Evolutionary conservation across 495 filamentous ascomycete species (phyloP), one percentile per base, ranked within the genome.

Genomic region (Xylaria nigripes): DNA sequence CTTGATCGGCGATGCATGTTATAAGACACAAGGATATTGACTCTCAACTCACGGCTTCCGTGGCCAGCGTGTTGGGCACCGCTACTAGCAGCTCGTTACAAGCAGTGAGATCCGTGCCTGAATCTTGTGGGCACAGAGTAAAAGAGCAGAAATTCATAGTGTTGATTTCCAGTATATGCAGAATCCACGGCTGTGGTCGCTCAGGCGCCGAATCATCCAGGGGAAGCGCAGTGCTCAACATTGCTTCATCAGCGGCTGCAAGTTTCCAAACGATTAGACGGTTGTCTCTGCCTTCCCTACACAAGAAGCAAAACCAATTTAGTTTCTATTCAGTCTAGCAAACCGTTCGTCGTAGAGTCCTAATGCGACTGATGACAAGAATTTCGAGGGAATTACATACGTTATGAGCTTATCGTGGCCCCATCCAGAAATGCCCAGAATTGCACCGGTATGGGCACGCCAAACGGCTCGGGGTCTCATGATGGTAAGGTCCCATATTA

Each of bases 71-170:
- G 54, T 89, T 87, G 0, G 89, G 89, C 12, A 91, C 85, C 0
- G 86, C 87, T 53, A 93, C 65, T 10, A 90, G 69, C 13, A 84
- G 58, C 47, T 75, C 75, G 30, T 62, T 63, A 24, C 50, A 30
- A 22, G 48, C 30, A 16, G n/a, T 18, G 2, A 55, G 2, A 25
- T 45, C 53, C 18, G 38, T 51, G 48, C 50, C 50, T 23, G 61
- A 25, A 34, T 27, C 47, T 4, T 59, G 62, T 24, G 64, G 58
- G 57, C 81, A 86, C 53, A 82, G 80, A 3, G 86, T 80, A 65
- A 98, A 98, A 0, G 88, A 82, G 60, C 93, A 98, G 64, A 97
- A 98, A 68, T 96, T 98, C 67, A 97, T 78, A 15, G 93, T 88
- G 65, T 96, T 96, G 38, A 97, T 88, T 25, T 86, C 73, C 5